These are phyloP conservation scores for Stellera chamaejasme DNA, from an alignment of 345 rosid species.

Conservation along the genomic window DNA sequence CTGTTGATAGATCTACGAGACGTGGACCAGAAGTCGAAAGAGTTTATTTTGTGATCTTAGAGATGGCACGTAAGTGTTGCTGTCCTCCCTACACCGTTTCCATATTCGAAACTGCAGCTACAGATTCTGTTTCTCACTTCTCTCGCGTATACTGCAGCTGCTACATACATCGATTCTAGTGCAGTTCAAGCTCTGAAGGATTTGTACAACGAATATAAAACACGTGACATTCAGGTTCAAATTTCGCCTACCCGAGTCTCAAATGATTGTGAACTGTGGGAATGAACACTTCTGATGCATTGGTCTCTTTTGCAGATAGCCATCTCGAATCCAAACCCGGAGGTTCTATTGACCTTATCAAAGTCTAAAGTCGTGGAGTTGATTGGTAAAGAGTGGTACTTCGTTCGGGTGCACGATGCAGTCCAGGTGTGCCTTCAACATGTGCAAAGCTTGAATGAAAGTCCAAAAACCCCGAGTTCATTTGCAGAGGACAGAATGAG, in stretches of 20 bases:
- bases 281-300: neutral
- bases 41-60: constrained; percentile 74
- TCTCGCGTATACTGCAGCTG: constrained; percentile 38
- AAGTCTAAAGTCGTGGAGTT: constrained; percentile 70
- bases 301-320: constrained; percentile 45
- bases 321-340: constrained; percentile 81
- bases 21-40: constrained; percentile 89
- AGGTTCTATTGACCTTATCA: constrained; percentile 65
- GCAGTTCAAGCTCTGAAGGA: constrained; percentile 95
- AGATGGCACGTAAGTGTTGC: constrained; percentile 85
- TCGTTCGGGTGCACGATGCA: constrained; percentile 89
- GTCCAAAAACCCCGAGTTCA: constrained; percentile 18
- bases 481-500: constrained; percentile 26
- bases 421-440: constrained; percentile 91
- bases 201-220: constrained; percentile 76
- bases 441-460: constrained; percentile 46
- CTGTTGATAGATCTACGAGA: constrained; percentile 56
- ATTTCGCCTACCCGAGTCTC: neutral
- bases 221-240: constrained; percentile 72
- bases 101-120: too few relatives aligned
- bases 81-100: neutral
- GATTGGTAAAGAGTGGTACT: constrained; percentile 91
- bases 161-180: constrained; percentile 80
- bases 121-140: neutral
- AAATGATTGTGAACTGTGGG: neutral